Conservation (phyloP, 345 rosid species). For the Eucalyptus sp. region DNA sequence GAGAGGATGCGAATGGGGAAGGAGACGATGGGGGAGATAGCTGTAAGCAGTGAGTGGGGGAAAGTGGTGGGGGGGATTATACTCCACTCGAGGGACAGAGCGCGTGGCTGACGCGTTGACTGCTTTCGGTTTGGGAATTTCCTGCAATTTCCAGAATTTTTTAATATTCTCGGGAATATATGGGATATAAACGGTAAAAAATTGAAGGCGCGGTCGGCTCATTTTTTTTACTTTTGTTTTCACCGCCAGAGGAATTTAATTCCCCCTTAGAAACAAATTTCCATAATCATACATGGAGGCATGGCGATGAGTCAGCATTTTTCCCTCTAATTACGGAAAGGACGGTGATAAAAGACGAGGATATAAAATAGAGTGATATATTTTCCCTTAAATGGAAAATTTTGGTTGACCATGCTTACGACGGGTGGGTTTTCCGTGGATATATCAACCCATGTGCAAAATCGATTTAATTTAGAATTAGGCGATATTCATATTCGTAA, state of each 20-base stretch:
- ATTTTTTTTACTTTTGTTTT: neutral
- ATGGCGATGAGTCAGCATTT: neutral
- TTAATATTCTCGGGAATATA: neutral
- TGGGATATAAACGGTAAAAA: neutral
- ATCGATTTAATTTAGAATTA: neutral
- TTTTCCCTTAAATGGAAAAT: no score
- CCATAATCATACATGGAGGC: neutral
- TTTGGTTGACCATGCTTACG: no score
- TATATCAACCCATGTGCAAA: neutral
- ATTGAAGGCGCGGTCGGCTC: neutral
- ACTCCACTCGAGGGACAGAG: neutral
- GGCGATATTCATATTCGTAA: neutral
- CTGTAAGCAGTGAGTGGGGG: neutral
- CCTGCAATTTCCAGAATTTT: neutral
- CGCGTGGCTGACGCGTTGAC: neutral
- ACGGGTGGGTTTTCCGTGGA: neutral
- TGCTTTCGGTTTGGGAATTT: neutral
- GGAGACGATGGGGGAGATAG: neutral
- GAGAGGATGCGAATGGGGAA: neutral
- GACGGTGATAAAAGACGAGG: neutral
- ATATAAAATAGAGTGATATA: no score
- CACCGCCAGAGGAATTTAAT: neutral
- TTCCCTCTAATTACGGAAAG: neutral
- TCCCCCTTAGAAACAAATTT: neutral
- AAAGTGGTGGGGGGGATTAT: neutral